Evolutionary conservation across 345 rosid species (phyloP).

Genomic region (Boechera retrofracta): DNA sequence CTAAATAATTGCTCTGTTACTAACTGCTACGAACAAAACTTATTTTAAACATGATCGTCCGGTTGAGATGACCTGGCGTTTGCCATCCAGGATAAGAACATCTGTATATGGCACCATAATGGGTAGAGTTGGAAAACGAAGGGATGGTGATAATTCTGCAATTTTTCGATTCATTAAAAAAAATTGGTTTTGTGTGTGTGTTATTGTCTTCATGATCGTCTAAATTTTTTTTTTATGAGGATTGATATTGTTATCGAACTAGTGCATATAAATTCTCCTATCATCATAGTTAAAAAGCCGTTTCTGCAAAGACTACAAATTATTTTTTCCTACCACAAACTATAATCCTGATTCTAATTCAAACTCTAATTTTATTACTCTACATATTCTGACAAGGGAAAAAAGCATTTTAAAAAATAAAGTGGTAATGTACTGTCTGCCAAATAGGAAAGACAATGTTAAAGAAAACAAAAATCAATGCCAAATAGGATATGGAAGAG

Average conservation of each 20-base stretch:
- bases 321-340: background rate
- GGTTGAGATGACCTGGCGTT: constrained; percentile 27
- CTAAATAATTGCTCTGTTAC: constrained; percentile 15
- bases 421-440: background rate
- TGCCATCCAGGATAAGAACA: constrained; percentile 20
- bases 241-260: background rate
- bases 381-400: too few species aligned
- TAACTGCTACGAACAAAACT: constrained; percentile 23
- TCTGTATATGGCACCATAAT: background rate
- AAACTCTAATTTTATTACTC: too few species aligned
- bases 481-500: too few species aligned
- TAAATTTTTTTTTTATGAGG: background rate
- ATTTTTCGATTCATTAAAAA: background rate
- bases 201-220: background rate
- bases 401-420: background rate
- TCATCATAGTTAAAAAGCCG: background rate
- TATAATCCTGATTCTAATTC: background rate
- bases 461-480: background rate
- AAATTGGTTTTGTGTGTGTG: too few species aligned
- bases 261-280: background rate
- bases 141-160: background rate
- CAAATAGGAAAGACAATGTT: background rate
- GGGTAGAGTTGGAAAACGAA: background rate
- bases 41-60: background rate
- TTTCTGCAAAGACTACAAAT: background rate